These are phyloP conservation scores for Russula virescens DNA, from an alignment of 768 basidiomycete genomes.

Conservation along the genomic window DNA sequence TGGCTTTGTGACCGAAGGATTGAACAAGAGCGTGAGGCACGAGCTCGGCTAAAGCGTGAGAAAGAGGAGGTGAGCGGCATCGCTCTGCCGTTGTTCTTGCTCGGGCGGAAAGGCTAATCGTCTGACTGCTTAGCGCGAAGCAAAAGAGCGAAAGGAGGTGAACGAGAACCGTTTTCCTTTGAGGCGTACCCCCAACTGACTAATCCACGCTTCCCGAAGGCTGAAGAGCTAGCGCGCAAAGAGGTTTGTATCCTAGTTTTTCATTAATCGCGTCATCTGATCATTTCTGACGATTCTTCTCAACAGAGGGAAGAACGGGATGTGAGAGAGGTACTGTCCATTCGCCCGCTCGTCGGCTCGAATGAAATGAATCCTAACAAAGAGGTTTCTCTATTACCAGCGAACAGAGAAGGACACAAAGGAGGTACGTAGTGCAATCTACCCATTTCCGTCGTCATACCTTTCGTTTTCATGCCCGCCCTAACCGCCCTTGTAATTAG, in stretches of 20 bases:
- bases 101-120: background rate
- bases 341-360: background rate
- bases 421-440: constrained; percentile 17
- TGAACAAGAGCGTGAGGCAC: constrained; percentile 72
- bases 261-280: constrained; percentile 16
- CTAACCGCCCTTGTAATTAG: constrained; percentile 18
- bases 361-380: constrained; percentile 7
- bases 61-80: constrained; percentile 44
- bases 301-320: constrained; percentile 23
- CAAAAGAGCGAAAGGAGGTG: constrained; percentile 71
- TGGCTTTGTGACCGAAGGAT: constrained; percentile 36
- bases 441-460: background rate
- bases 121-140: constrained; percentile 52
- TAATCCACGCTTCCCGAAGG: constrained; percentile 29
- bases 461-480: constrained; percentile 3
- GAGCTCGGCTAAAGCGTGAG: constrained; percentile 82
- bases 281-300: constrained; percentile 17
- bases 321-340: constrained; percentile 21
- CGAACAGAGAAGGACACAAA: constrained; percentile 21
- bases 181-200: background rate
- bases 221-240: constrained; percentile 59
- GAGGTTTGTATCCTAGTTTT: constrained; percentile 38
- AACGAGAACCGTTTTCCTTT: constrained; percentile 16
- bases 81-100: background rate
- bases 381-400: constrained; percentile 8